Evolutionary conservation across 2,329 filamentous ascomycete genomes (phyloP), one percentile per base, ranked within the genome.

Genomic region (Neopestalotiopsis clavispora): DNA sequence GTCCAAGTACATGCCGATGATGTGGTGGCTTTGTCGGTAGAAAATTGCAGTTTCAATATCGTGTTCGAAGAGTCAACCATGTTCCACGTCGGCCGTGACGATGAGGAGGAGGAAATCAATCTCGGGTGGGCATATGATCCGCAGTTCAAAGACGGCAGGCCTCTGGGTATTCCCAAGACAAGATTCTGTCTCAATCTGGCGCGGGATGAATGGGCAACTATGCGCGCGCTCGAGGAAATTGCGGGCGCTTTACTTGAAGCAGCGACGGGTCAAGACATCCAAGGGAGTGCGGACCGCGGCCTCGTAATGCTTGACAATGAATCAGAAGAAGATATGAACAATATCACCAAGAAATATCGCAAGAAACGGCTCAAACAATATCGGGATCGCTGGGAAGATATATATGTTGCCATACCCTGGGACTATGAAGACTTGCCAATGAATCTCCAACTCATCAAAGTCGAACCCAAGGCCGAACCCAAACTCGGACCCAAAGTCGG

Each of bases 41-140:
- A 78, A 70, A 79, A 79, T 70, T 78, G 76, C 70, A 78, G 77
- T 71, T 78, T 78, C 71, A 78, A 77, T 65, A 69, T 79, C 4
- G 73, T 74, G 1, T 71, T 69, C 40, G 77, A 78, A 65, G 77
- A 79, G 62, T 66, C 59, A 1, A 63, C 69, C 7, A 23, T 69
- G 3, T 38, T 68, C 45, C 58, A 63, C 4, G 20, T 52, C 30
- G 69, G 68, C 23, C 68, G 67, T 3, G 71, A 68, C 17, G 71
- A 71, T 20, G 38, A 63, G 12, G 45, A 65, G 4, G 67, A 71
- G 7, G 69, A 71, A 10, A 67, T 70, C 45, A 70, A 69, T 9
- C n/a, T 71, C 1, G 76, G 76, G 12, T 78, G 76, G 76, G 42
- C 74, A 4, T 79, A 73, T 67, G 77, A 78, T 42, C 77, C 78